These are phyloP conservation scores for Nicotiana sylvestris DNA, from an alignment of 257 asterid species.

Conservation along the genomic window DNA sequence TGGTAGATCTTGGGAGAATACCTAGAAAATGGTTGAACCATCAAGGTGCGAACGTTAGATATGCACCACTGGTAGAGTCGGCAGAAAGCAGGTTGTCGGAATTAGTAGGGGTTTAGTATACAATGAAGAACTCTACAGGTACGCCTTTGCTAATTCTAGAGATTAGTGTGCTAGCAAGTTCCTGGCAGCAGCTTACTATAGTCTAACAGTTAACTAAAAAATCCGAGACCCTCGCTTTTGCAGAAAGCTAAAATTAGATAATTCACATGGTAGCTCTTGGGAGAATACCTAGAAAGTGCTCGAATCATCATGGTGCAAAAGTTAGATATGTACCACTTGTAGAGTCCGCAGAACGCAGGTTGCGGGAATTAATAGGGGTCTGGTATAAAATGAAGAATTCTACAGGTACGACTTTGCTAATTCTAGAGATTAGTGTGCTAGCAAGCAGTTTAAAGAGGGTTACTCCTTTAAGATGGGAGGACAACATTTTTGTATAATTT, in stretches of 20 bases:
- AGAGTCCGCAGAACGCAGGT: neutral
- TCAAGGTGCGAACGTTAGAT: neutral
- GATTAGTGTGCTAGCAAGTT: neutral
- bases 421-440: neutral
- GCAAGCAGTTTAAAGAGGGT: neutral
- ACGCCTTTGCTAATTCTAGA: neutral
- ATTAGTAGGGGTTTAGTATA: neutral
- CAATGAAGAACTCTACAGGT: neutral
- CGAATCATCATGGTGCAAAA: neutral
- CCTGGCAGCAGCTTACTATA: too few species aligned
- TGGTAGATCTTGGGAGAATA: neutral
- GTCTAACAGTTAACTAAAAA: too few species aligned
- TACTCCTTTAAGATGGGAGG: neutral
- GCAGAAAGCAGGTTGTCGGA: neutral
- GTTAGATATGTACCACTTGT: neutral
- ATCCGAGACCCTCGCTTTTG: too few species aligned
- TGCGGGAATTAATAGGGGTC: neutral
- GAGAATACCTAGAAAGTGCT: neutral
- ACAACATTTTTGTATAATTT: too few species aligned
- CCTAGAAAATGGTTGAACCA: neutral
- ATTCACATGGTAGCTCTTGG: neutral
- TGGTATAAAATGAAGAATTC: neutral
- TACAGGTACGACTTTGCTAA: neutral
- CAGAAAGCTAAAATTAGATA: too few species aligned
- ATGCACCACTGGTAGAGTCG: neutral